Percentiles rank a stretch among this genome's conserved stretches.
Evolutionary conservation across 495 filamentous ascomycete species (phyloP).

Genomic region (Penicillium waksmanii): DNA sequence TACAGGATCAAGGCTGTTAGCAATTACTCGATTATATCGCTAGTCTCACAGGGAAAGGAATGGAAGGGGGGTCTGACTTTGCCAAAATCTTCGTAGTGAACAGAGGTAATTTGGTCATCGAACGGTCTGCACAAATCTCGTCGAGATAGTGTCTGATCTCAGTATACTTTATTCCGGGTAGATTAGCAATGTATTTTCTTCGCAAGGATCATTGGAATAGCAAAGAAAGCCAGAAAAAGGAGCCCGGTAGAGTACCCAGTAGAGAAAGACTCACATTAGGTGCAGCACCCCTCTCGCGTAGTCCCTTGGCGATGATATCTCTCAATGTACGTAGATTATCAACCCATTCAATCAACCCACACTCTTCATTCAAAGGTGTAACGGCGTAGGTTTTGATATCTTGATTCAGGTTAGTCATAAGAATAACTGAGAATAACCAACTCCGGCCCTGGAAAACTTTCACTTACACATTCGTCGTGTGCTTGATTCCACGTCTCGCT

Average conservation of each 20-base stretch:
- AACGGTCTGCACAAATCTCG: slow-evolving; percentile 53
- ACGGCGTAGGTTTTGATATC: slow-evolving; percentile 97
- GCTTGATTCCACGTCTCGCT: slow-evolving; percentile 86
- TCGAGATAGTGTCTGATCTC: slow-evolving; percentile 62
- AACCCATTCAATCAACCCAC: slow-evolving; percentile 98
- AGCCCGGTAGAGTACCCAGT: not conserved
- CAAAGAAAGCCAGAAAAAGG: not conserved
- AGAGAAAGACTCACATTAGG: slow-evolving; percentile 49
- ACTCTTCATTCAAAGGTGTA: slow-evolving; percentile 96
- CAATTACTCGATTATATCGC: too few species aligned
- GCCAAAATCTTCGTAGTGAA: slow-evolving; percentile 70
- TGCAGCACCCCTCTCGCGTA: slow-evolving; percentile 69
- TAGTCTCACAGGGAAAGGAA: too few species aligned
- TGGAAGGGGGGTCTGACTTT: slow-evolving; percentile 45
- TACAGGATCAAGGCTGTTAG: slow-evolving; percentile 10
- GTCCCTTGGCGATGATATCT: slow-evolving; percentile 81
- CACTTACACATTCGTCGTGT: slow-evolving; percentile 71
- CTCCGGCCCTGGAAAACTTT: not conserved
- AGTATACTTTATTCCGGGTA: slow-evolving; percentile 45
- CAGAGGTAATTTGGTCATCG: slow-evolving; percentile 56
- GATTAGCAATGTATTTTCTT: too few species aligned
- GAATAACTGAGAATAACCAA: not conserved
- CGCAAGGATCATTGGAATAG: too few species aligned
- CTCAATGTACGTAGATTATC: slow-evolving; percentile 91
- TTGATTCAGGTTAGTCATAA: slow-evolving; percentile 11